Evolutionary conservation across 2,329 filamentous ascomycete genomes (phyloP), one percentile per base, ranked within the genome.

Genomic region (Mycosphaerella arachidis): DNA sequence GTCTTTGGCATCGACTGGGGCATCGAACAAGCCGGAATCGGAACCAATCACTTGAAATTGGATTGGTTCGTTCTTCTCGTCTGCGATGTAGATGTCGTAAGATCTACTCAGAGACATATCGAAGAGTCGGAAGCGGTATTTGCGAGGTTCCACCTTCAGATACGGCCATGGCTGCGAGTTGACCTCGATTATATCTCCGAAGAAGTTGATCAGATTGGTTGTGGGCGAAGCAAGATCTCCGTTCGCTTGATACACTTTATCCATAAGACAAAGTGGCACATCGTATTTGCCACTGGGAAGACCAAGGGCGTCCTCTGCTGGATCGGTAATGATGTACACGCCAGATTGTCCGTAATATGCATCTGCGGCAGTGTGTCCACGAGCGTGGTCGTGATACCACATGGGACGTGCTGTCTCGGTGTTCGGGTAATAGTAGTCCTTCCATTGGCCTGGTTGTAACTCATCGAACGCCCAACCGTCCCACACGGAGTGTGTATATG

Each of bases 351-450:
- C 84, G 35, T 77, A 78, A 67, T 84, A 84, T 12, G 80, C 81
- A 65, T 86, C 83, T 48, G 79, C 73, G 6, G 81, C 79, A 12
- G 83, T 85, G 56, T 72, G 63, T 35, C 67, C 70, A 56, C 75
- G 72, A 0, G 73, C 73, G 55, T 79, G 77, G 59, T 78, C 76
- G 64, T 86, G 82, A 63, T 86, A 86, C 84, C 84, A 86, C 31
- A 85, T 74, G 0, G 81, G 76, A 40, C 83, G 77, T 1, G 77
- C 81, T 43, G 75, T 76, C 67, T 85, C 79, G 13, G 70, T 73
- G 67, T 86, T 86, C 9, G 83, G 83, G 64, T 84, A 86, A 69
- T 85, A 86, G 69, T 86, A 85, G 62, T 86, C 84, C 69, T 86
- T 85, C 71, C 80, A 84, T 65, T 85, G 72, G 0, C 81, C 81